Evolutionary conservation across 495 filamentous ascomycete species (phyloP).

Genomic region (Penicillium samsonianum): DNA sequence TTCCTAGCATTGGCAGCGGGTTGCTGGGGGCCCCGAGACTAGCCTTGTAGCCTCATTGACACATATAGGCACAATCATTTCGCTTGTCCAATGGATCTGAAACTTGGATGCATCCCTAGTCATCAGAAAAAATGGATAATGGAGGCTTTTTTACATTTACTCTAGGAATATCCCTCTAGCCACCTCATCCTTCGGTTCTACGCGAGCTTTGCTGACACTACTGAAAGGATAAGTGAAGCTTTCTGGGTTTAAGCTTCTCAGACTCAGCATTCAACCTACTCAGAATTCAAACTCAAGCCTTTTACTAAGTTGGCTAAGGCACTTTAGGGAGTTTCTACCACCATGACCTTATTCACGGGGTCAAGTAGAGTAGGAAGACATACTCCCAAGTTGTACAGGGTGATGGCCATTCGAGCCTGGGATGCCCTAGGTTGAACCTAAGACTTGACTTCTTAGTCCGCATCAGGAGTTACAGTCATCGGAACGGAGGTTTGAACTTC

Average conservation of each 20-base stretch:
- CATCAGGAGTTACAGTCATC: constrained; percentile 28
- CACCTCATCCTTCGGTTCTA: constrained; percentile 6
- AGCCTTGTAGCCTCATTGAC: not conserved
- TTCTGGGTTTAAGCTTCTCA: not conserved
- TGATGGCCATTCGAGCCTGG: constrained; percentile 2
- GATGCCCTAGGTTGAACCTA: constrained; percentile 19
- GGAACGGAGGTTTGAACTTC: not conserved
- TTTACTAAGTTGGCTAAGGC: not conserved
- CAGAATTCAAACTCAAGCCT: not conserved
- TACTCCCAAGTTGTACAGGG: constrained; percentile 25
- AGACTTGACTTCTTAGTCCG: constrained; percentile 26
- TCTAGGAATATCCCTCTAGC: constrained; percentile 15
- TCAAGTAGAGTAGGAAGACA: not conserved
- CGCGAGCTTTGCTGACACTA: constrained; percentile 19
- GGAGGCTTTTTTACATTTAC: not conserved
- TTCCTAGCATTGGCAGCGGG: not conserved
- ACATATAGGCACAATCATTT: constrained; percentile 3
- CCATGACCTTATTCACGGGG: not conserved
- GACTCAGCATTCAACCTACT: not conserved
- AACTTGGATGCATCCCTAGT: constrained; percentile 26
- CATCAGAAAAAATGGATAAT: constrained; percentile 12
- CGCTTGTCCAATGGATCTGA: constrained; percentile 9
- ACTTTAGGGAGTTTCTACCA: not conserved
- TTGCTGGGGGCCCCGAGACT: not conserved
- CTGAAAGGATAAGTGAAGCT: not conserved